phyloP scores from a whole-genome alignment of 139 green algal species.

The Coelastrella sp. region DNA sequence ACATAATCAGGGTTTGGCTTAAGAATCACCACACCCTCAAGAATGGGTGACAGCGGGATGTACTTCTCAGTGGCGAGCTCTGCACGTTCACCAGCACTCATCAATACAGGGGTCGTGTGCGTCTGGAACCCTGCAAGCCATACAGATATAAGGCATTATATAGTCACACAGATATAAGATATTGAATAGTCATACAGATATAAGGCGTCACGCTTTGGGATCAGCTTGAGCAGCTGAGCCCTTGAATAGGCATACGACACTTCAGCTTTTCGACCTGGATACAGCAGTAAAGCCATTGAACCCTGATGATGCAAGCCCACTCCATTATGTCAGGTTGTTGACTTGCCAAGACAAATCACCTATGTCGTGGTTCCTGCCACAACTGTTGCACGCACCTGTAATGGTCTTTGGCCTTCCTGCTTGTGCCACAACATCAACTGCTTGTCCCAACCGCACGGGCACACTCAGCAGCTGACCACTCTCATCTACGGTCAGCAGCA shows the following conservation, averaged over 20 bases:
- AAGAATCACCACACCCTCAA: constrained; percentile 97
- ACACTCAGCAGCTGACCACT: constrained; percentile 87
- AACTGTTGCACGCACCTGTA: constrained; percentile 67
- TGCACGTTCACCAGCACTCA: constrained; percentile 91
- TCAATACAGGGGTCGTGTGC: constrained; percentile 96
- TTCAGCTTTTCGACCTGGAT: no score
- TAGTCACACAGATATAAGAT: neutral
- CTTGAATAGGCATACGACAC: no score
- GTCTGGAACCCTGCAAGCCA: constrained; percentile 83
- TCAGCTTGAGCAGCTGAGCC: neutral
- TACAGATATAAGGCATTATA: neutral
- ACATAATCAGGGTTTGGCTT: constrained; percentile 96
- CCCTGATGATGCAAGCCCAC: neutral
- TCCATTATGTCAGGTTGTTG: neutral
- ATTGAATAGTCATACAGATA: neutral
- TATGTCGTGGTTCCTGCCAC: neutral
- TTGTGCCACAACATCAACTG: constrained; percentile 98
- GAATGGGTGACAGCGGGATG: constrained; percentile 79
- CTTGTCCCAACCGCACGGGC: constrained; percentile 91
- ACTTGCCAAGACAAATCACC: no score
- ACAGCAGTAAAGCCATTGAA: neutral
- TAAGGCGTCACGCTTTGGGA: no score
- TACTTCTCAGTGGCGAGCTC: constrained; percentile 98
- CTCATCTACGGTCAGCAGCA: constrained; percentile 97
- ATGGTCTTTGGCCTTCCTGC: constrained; percentile 98